phyloP scores from a whole-genome alignment of 768 basidiomycete species.

The Boletus rubroflammeus region DNA sequence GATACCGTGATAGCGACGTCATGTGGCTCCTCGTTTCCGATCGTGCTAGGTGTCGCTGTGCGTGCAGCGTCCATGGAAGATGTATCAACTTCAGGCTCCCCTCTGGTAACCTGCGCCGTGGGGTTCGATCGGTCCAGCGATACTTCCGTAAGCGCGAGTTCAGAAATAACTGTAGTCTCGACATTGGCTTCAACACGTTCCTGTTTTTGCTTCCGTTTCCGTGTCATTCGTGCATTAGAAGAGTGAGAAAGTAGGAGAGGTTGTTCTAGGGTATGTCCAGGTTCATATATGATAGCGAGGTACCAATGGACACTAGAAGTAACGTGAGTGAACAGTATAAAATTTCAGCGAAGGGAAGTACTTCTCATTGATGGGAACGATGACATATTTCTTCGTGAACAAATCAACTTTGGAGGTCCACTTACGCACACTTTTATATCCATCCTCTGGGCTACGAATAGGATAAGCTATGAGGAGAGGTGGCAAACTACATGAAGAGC shows the following conservation, averaged over 20 bases:
- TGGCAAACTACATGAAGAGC: not conserved
- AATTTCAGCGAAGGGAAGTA: constrained; percentile 35
- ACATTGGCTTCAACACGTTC: constrained; percentile 1
- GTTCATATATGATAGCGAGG: constrained; percentile 87
- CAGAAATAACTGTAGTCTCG: not conserved
- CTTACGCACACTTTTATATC: constrained; percentile 83
- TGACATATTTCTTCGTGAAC: constrained; percentile 88
- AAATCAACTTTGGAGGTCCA: constrained; percentile 91
- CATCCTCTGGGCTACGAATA: constrained; percentile 46
- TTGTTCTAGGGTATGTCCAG: constrained; percentile 55
- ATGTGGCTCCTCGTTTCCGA: constrained; percentile 14
- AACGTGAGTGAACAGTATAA: constrained; percentile 3
- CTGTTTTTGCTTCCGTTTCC: constrained; percentile 21
- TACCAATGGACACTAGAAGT: constrained; percentile 88
- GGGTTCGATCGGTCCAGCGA: constrained; percentile 1
- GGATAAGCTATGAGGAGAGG: constrained; percentile 13
- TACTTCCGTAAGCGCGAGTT: not conserved
- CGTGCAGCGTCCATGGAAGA: constrained; percentile 18
- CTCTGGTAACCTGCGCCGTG: not conserved
- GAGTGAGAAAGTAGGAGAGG: constrained; percentile 34
- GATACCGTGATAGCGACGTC: constrained; percentile 3
- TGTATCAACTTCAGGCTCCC: constrained; percentile 13
- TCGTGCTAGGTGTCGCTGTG: constrained; percentile 20
- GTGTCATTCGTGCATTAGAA: constrained; percentile 16
- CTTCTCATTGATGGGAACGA: constrained; percentile 98